phyloP scores from a whole-genome alignment of 768 basidiomycete species.

The Filobasidium floriforme region DNA sequence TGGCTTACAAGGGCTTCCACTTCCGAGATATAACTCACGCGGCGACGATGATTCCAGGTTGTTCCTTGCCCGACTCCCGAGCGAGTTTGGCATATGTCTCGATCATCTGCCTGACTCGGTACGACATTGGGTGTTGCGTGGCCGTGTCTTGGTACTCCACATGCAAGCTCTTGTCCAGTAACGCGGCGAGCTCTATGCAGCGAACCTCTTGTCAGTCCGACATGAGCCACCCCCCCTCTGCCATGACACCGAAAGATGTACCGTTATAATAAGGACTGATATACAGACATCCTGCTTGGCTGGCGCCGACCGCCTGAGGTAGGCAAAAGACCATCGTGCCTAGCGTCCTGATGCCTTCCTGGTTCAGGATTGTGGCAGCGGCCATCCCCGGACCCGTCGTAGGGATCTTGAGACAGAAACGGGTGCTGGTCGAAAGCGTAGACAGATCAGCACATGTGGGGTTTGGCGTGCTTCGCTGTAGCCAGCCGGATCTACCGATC shows the following conservation, averaged over 20 bases:
- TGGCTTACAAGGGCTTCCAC: background rate
- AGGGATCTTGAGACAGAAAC: constrained; percentile 58
- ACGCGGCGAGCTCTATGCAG: background rate
- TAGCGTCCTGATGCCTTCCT: constrained; percentile 52
- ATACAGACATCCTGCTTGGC: constrained; percentile 53
- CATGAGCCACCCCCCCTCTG: background rate
- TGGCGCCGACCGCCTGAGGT: constrained; percentile 55
- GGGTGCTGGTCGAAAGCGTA: constrained; percentile 32
- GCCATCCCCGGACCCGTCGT: constrained; percentile 53
- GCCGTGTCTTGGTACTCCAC: background rate
- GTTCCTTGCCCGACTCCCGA: background rate
- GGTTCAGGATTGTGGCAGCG: constrained; percentile 51
- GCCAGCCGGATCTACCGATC: background rate
- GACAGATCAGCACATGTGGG: constrained; percentile 18
- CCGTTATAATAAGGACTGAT: constrained; percentile 56
- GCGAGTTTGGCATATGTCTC: background rate
- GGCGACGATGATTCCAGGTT: background rate
- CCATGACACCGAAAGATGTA: background rate
- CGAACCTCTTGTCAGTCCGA: background rate
- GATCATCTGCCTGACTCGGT: background rate
- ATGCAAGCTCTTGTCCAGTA: background rate
- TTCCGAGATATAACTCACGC: background rate
- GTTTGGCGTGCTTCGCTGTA: no score
- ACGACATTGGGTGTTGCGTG: background rate
- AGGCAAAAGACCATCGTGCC: constrained; percentile 55